A percentile compares a stretch with the other conserved stretches of the same genome.
Evolutionary conservation across 2,329 filamentous ascomycete species (phyloP).

Genomic region (Curvularia lunata): DNA sequence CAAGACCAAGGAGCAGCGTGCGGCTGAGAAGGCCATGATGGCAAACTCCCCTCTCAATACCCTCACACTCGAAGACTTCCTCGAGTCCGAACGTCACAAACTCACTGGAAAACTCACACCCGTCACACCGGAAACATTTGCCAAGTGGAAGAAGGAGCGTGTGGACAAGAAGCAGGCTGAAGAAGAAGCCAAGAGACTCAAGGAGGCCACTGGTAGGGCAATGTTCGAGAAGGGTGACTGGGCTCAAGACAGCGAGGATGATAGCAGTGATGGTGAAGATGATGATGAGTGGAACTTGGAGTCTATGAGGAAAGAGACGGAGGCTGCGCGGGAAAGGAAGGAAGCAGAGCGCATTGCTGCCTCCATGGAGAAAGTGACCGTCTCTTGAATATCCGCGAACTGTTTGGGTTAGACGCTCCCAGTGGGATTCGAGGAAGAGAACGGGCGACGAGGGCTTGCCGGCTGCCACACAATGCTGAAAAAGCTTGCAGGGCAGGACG

Average conservation of each 20-base stretch:
- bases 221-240: conserved; percentile 98
- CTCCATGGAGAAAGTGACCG: conserved; percentile 25
- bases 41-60: conserved; percentile 96
- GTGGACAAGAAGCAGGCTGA: conserved; percentile 96
- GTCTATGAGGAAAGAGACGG: conserved; percentile 83
- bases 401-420: not conserved
- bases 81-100: conserved; percentile 96
- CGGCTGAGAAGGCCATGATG: conserved; percentile 91
- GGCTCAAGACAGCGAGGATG: conserved; percentile 67
- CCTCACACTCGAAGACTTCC: conserved; percentile 93
- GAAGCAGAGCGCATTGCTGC: conserved; percentile 72
- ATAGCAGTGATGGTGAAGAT: conserved; percentile 64
- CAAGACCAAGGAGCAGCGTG: conserved; percentile 96
- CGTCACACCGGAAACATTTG: conserved; percentile 89
- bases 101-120: conserved; percentile 89
- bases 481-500: conserved; percentile 40
- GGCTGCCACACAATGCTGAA: conserved; percentile 41
- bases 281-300: conserved; percentile 76
- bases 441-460: conserved; percentile 13
- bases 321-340: conserved; percentile 72
- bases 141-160: conserved; percentile 96
- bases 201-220: conserved; percentile 92
- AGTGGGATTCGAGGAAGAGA: not conserved
- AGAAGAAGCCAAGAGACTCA: conserved; percentile 85
- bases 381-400: conserved; percentile 23